Evolutionary conservation across 1,284 basidiomycete genomes (phyloP).

Genomic region (Sporisorium scitamineum): DNA sequence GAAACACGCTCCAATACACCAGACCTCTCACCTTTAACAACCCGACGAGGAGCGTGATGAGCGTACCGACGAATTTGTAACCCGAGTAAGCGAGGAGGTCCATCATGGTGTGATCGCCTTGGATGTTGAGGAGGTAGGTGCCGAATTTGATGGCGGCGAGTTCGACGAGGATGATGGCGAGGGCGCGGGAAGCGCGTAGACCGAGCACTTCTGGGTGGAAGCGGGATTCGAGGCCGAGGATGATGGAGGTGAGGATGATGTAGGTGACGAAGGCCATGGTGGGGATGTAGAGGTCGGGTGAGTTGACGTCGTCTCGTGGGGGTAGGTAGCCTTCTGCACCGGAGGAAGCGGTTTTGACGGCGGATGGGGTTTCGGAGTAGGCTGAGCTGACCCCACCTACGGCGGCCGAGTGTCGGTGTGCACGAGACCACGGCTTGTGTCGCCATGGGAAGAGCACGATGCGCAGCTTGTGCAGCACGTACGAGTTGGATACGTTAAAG

Average conservation of each 20-base stretch:
- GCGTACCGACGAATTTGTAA: constrained; percentile 86
- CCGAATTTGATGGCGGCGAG: constrained; percentile 89
- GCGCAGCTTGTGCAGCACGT: constrained; percentile 89
- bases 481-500: constrained; percentile 96
- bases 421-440: constrained; percentile 73
- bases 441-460: constrained; percentile 96
- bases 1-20: constrained; percentile 79
- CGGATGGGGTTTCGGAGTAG: constrained; percentile 25
- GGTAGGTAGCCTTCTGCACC: constrained; percentile 75
- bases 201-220: constrained; percentile 94
- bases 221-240: constrained; percentile 82
- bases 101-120: constrained; percentile 75
- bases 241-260: constrained; percentile 83
- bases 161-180: constrained; percentile 73
- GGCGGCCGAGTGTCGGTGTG: constrained; percentile 52
- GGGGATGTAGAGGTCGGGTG: constrained; percentile 96
- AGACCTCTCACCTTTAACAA: constrained; percentile 71
- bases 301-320: constrained; percentile 94
- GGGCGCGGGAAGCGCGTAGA: constrained; percentile 82
- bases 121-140: constrained; percentile 89
- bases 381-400: constrained; percentile 29
- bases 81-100: constrained; percentile 82
- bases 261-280: constrained; percentile 97
- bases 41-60: constrained; percentile 60
- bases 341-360: constrained; percentile 26